Evolutionary conservation across 2,329 filamentous ascomycete genomes (phyloP), one percentile per base, ranked within the genome.

Genomic region (Neofusicoccum sp.): DNA sequence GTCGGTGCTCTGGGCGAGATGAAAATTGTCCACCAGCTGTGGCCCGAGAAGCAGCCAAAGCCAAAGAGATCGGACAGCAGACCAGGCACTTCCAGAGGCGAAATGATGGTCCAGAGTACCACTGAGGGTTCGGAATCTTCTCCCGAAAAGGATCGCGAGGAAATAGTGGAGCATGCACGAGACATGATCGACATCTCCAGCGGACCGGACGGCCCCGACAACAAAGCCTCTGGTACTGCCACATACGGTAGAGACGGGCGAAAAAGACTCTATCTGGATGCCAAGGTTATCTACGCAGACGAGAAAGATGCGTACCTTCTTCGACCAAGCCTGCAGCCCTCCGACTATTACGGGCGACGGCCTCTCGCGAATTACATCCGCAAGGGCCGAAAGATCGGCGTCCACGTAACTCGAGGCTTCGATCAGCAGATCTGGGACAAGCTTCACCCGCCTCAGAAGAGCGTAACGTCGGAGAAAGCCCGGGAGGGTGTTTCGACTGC

Each of bases 321-420:
- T 43, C 93, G 95, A 66, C 91, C 92, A 8, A 93, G 86, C 65
- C 80, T 96, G 5, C 87, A 90, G 63, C 92, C 93, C 1, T 97
- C 93, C 0, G 86, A 86, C 16, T 93, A 96, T 66, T 92, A 96
- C 68, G 89, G 90, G 9, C 84, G 95, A 64, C 84, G 86, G 51
- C 95, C 95, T 0, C 80, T 97, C 3, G 84, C 87, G 41, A 92
- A 93, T 49, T 82, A 81, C 67, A 95, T 98, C 60, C 85, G 89
- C 66, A 96, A 90, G 75, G 92, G 91, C 0, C 78, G 88, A 54
- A 87, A 87, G 6, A 87, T 99, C 58, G 95, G 95, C 0, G 86
- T 96, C 12, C 87, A 89, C 3, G 89, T 98, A n/a, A 84, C 96
- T 14, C 86, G 95, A 61, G 95, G 95, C 0, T 99, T 99, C 68